Base-by-base conservation (phyloP, 1,284 basidiomycete genomes). In the Coniferiporia weirii region DNA sequence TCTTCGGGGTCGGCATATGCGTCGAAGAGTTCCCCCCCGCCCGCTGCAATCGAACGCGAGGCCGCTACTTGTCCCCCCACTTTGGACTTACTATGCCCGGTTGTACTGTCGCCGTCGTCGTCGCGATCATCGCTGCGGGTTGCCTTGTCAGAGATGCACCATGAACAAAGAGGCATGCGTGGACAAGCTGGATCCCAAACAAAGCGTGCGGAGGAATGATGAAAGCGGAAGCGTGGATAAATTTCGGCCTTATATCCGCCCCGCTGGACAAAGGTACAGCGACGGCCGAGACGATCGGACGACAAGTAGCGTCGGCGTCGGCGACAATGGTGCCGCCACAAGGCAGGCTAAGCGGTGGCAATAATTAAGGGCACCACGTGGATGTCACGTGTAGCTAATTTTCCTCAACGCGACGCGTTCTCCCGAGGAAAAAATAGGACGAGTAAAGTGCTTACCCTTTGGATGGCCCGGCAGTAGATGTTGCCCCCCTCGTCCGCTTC, bases 1-100 rank as follows among this genome's bases (percentile, higher is more conserved):
- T 81, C 75, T 54, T 89, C 85, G 3, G 69, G 70, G 62, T 90
- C 87, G 17, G 80, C 80, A 66, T 89, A 91, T 2, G 66, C 70
- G 54, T 72, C 72, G 73, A 91, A 91, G n/a, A 91, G 75, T 0
- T 70, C 70, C 38, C 75, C 70, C 79, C 52, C 75, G 75, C 32
- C 12, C n/a, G 22, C 40, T 20, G 27, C 47, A n/a, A 35, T 53
- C 35, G 19, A 22, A 13, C 48, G 32, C 12, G 20, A 40, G 27
- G 32, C 32, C 17, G 40, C 22, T 8, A 38, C 34, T 45, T 22
- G 17, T 44, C 44, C 46, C 3, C n/a, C 17, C 32, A 9, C 35
- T 19, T 51, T 51, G 12, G 49, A 47, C 35, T 56, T 52, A 27
- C 47, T 38, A 7, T 19, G 32, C 43, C 43, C 50, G 22, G 54